Conservation (phyloP, 345 rosid genomes). For the Luvunga scandens region DNA sequence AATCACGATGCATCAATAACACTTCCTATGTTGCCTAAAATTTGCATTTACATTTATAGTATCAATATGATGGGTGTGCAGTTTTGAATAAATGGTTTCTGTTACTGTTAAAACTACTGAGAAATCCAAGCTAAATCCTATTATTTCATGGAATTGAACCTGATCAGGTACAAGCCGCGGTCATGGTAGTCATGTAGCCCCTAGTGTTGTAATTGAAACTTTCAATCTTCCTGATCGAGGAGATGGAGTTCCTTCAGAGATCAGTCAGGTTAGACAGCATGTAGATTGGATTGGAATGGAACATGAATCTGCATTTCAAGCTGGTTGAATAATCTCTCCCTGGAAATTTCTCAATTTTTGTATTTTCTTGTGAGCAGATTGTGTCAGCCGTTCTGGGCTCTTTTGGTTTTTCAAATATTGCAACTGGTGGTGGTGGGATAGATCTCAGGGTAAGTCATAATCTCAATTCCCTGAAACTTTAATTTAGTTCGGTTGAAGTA, state of each 20-base stretch:
- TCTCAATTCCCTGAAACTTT: conserved; percentile 8
- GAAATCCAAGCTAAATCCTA: background rate
- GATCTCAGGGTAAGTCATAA: conserved; percentile 41
- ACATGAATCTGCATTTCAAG: background rate
- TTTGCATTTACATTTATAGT: background rate
- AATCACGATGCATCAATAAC: background rate
- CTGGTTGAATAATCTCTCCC: conserved; percentile 4
- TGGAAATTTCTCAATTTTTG: background rate
- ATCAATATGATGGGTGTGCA: background rate
- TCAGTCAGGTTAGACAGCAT: conserved; percentile 51
- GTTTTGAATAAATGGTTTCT: background rate
- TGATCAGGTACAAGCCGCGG: conserved; percentile 36
- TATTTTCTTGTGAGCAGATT: conserved; percentile 43
- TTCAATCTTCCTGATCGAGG: conserved; percentile 68
- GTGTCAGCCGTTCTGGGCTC: conserved; percentile 79
- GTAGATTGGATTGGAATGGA: conserved; percentile 18
- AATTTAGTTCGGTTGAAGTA: background rate
- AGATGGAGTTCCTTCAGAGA: conserved; percentile 68
- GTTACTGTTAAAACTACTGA: background rate
- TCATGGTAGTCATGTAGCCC: conserved; percentile 33
- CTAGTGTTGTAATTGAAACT: conserved; percentile 65
- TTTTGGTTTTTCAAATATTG: conserved; percentile 52
- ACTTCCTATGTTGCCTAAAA: background rate
- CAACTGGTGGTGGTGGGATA: conserved; percentile 43
- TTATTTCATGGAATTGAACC: conserved; percentile 35